Evolutionary conservation across 2,329 filamentous ascomycete species (phyloP).

Genomic region (Hymenoscyphus infarciens): DNA sequence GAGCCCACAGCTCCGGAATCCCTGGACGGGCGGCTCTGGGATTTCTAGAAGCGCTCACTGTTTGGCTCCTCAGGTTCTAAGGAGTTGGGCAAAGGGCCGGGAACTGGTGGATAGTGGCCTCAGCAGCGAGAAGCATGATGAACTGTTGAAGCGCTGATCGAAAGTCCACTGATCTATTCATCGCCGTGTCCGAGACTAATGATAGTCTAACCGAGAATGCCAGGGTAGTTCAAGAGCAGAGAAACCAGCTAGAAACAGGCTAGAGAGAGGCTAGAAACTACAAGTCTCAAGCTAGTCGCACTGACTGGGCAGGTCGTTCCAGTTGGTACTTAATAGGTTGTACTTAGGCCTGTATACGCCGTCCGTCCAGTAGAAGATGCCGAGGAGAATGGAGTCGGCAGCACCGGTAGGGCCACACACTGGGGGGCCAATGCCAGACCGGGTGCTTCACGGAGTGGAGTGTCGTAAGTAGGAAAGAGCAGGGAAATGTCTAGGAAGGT

Average conservation of each 20-base stretch:
- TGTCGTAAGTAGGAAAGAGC: neutral
- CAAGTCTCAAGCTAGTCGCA: neutral
- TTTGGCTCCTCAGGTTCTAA: neutral
- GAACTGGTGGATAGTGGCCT: neutral
- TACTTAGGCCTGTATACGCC: neutral
- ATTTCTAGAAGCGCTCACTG: neutral
- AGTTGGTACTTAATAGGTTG: neutral
- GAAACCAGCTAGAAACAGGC: constrained; percentile 3
- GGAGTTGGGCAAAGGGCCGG: constrained; percentile 1
- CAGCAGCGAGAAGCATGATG: neutral
- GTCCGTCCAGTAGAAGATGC: neutral
- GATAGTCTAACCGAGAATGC: too few species aligned
- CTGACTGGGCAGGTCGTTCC: neutral
- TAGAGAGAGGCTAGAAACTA: neutral
- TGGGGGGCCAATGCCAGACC: neutral
- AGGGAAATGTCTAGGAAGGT: constrained; percentile 4
- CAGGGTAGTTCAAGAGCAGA: neutral
- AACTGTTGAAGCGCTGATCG: neutral
- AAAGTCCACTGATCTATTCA: neutral
- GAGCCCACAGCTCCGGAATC: neutral
- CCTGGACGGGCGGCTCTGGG: neutral
- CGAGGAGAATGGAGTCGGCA: neutral
- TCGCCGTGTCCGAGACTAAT: neutral
- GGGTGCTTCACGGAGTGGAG: neutral
- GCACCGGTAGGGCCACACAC: neutral